These are phyloP conservation scores for Nakazawaea ambrosiae DNA, from an alignment of 805 yeast species.

Conservation along the genomic window DNA sequence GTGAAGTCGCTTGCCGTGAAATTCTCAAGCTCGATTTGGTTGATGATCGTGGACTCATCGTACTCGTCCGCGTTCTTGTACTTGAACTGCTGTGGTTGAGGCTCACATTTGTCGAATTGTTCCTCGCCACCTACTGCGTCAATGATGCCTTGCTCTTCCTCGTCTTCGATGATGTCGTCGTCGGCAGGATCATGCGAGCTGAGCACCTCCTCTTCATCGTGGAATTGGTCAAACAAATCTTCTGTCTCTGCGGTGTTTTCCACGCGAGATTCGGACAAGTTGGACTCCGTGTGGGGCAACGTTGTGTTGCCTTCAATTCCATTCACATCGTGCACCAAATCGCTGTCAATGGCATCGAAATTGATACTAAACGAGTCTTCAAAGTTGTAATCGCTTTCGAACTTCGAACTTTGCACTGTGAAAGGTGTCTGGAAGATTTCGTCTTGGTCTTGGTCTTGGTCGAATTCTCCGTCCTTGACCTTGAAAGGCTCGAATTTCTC, in stretches of 20 bases:
- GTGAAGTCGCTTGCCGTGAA: constrained; percentile 8
- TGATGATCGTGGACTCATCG: neutral
- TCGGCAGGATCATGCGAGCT: neutral
- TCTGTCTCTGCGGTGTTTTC: neutral
- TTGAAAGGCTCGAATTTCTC: neutral
- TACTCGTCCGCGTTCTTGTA: constrained; percentile 5
- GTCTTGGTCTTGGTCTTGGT: neutral
- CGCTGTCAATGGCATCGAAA: constrained; percentile 1
- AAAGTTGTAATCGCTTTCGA: neutral
- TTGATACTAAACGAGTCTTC: constrained; percentile 4
- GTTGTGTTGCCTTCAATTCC: neutral
- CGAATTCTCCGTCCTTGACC: no score
- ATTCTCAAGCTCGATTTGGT: constrained; percentile 5
- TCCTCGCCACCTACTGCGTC: neutral
- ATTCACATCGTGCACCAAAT: neutral
- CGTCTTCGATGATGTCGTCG: neutral
- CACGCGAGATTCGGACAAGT: neutral
- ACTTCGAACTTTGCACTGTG: neutral
- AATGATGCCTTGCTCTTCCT: neutral
- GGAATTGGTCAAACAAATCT: no score
- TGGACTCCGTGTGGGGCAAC: neutral
- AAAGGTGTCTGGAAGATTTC: neutral
- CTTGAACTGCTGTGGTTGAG: constrained; percentile 5
- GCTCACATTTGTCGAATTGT: constrained; percentile 1
- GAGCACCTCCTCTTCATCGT: neutral